These are phyloP conservation scores for Paratinospora sagittata DNA, from an alignment of 164 flowering plant species.

Conservation along the genomic window DNA sequence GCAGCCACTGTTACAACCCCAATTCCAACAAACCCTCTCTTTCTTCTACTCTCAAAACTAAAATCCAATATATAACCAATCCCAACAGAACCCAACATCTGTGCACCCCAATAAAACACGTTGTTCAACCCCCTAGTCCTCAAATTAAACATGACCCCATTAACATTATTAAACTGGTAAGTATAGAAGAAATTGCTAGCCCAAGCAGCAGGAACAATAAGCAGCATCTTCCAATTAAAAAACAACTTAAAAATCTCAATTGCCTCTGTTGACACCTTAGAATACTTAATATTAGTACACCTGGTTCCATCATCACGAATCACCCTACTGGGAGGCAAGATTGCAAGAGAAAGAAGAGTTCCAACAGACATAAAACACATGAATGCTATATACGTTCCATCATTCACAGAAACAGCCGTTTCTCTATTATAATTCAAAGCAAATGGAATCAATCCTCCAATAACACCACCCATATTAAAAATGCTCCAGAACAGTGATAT, in stretches of 20 bases:
- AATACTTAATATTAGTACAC: conserved; percentile 58
- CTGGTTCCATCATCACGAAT: conserved; percentile 65
- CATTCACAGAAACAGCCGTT: conserved; percentile 62
- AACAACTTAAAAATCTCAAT: conserved; percentile 62
- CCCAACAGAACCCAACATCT: conserved; percentile 80
- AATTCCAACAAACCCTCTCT: conserved; percentile 68
- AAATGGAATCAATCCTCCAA: conserved; percentile 90
- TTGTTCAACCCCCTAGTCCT: conserved; percentile 90
- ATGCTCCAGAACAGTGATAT: conserved; percentile 85
- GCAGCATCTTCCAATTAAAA: conserved; percentile 75
- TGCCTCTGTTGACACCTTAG: conserved; percentile 43
- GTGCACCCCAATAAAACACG: conserved; percentile 95
- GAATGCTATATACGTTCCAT: conserved; percentile 80
- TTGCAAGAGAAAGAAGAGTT: conserved; percentile 48
- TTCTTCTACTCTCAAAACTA: conserved; percentile 66
- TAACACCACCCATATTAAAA: conserved; percentile 91
- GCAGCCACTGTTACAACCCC: conserved; percentile 47
- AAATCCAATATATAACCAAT: conserved; percentile 75
- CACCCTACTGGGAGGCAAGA: conserved; percentile 58
- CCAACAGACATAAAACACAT: conserved; percentile 80
- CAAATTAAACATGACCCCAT: conserved; percentile 60
- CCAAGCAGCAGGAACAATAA: conserved; percentile 81
- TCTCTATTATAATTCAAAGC: conserved; percentile 52
- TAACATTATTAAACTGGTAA: conserved; percentile 88
- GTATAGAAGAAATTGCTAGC: conserved; percentile 87